Evolutionary conservation across 148 eudicot species (phyloP).

Genomic region (Heliosperma pusillum): DNA sequence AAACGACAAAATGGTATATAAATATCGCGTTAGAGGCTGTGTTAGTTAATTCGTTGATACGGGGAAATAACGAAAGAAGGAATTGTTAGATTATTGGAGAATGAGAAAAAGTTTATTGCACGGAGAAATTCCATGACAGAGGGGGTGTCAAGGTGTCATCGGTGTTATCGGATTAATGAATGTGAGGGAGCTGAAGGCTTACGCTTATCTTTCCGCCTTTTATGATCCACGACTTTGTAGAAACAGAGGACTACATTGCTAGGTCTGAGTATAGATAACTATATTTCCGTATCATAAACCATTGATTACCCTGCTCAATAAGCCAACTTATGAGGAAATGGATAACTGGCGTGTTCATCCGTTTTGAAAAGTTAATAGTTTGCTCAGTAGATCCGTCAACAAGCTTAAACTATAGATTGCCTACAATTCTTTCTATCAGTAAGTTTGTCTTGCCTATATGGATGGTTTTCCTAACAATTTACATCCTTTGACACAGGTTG

Average conservation of each 20-base stretch:
- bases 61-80: no score
- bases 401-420: background rate
- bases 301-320: no score
- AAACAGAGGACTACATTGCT: background rate
- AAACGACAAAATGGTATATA: background rate
- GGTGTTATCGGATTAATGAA: background rate
- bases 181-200: background rate
- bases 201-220: background rate
- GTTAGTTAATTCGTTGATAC: no score
- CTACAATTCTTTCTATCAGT: background rate
- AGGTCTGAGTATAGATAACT: no score
- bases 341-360: background rate
- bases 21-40: no score
- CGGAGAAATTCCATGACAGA: no score
- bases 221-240: background rate
- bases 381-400: background rate
- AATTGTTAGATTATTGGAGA: no score
- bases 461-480: background rate
- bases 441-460: background rate
- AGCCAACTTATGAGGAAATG: no score
- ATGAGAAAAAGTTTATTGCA: no score
- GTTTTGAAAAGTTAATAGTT: background rate
- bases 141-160: background rate
- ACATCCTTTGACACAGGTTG: slow-evolving; percentile 53
- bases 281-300: no score